These are phyloP conservation scores for Cyamopsis tetragonoloba DNA, from an alignment of 306 rosid genomes.

Conservation along the genomic window DNA sequence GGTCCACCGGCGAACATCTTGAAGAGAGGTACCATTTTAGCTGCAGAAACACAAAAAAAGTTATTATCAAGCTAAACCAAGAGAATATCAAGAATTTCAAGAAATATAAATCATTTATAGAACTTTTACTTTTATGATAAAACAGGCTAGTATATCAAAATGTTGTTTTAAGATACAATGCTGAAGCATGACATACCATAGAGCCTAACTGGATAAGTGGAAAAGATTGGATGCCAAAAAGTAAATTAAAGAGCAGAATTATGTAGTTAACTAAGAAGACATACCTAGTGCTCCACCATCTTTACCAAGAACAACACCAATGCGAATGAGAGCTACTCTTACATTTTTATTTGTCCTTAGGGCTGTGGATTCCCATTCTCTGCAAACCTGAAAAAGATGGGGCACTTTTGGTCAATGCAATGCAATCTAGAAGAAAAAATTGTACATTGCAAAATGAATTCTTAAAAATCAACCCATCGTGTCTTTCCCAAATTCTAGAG, in stretches of 20 bases:
- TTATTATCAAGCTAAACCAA: slow-evolving; percentile 14
- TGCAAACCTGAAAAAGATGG: slow-evolving; percentile 69
- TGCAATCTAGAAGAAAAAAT: slow-evolving; percentile 2
- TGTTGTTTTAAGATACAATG: slow-evolving; percentile 6
- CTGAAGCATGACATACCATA: not conserved
- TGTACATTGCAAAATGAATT: not conserved
- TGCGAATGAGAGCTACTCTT: slow-evolving; percentile 77
- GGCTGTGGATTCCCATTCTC: slow-evolving; percentile 96
- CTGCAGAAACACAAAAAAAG: slow-evolving; percentile 52
- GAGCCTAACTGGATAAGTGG: not conserved
- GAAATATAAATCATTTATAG: not conserved
- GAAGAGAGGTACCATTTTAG: slow-evolving; percentile 95
- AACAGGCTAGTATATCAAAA: not conserved
- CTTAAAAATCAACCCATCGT: no score
- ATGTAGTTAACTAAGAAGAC: not conserved
- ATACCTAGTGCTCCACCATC: slow-evolving; percentile 98
- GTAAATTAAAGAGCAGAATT: not conserved
- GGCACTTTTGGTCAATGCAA: not conserved
- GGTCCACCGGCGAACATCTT: slow-evolving; percentile 98
- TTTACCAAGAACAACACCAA: slow-evolving; percentile 97
- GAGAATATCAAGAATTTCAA: slow-evolving; percentile 10
- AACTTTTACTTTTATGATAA: not conserved
- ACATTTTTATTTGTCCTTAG: slow-evolving; percentile 65
- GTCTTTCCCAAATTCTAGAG: not conserved
- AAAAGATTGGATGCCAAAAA: not conserved